Conservation (phyloP, 2,329 filamentous ascomycete genomes). For the Cadophora sp. region DNA sequence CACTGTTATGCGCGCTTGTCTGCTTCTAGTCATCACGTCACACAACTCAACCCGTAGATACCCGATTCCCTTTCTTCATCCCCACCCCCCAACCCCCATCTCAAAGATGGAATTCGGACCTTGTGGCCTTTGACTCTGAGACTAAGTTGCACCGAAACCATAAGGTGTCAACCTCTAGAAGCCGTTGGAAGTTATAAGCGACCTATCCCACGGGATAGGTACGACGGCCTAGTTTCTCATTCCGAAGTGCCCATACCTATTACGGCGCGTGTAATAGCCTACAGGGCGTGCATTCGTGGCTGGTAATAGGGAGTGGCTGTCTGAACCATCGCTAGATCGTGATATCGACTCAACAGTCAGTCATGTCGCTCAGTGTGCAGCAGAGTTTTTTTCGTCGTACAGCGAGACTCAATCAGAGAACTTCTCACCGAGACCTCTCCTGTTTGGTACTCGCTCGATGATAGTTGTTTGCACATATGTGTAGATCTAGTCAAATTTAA, state of each 20-base stretch:
- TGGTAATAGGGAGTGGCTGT: conserved; percentile 7
- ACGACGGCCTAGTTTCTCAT: conserved; percentile 14
- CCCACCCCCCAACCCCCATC: not conserved
- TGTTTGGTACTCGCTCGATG: not conserved
- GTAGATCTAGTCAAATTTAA: not conserved
- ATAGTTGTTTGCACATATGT: not conserved
- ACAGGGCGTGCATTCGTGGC: not conserved
- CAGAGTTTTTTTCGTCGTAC: not conserved
- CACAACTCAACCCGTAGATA: not conserved
- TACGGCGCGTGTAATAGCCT: conserved; percentile 3
- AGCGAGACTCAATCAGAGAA: not conserved
- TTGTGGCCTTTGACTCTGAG: conserved; percentile 13
- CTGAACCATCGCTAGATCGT: conserved; percentile 8
- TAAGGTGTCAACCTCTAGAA: conserved; percentile 15
- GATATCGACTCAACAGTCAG: not conserved
- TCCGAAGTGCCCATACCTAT: conserved; percentile 5
- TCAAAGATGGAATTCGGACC: not conserved
- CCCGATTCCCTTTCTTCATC: not conserved
- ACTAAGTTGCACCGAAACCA: conserved; percentile 12
- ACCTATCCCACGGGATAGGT: conserved; percentile 10
- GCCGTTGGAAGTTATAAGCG: conserved; percentile 15
- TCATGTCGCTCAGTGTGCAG: not conserved
- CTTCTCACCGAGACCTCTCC: not conserved
- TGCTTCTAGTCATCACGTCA: not conserved
- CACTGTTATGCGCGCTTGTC: not conserved